phyloP scores from a whole-genome alignment of 1,139 yeast genomes.

The Yamadazyma kanchanaburiensis region DNA sequence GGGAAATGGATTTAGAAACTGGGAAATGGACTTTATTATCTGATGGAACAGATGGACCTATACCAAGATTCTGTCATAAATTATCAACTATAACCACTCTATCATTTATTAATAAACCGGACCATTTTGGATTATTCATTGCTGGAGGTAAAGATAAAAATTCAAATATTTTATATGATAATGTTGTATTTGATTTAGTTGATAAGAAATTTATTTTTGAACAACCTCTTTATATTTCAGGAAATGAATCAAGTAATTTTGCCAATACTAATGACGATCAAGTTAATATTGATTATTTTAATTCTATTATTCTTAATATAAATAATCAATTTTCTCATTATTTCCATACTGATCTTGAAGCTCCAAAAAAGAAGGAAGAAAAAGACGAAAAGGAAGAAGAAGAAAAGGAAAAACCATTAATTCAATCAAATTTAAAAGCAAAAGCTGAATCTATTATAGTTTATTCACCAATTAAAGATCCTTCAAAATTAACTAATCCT shows the following conservation, averaged over 20 bases:
- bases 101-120: slow-evolving; percentile 37
- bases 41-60: slow-evolving; percentile 24
- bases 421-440: background rate
- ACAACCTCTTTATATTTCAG: slow-evolving; percentile 3
- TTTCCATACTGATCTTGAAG: slow-evolving; percentile 8
- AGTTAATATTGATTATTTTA: slow-evolving; percentile 29
- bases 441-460: slow-evolving; percentile 32
- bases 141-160: slow-evolving; percentile 57
- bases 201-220: slow-evolving; percentile 43
- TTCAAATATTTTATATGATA: slow-evolving; percentile 37
- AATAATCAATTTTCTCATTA: slow-evolving; percentile 26
- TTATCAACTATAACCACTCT: slow-evolving; percentile 43
- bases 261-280: slow-evolving; percentile 17
- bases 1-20: slow-evolving; percentile 57
- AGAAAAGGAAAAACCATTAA: background rate
- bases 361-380: background rate
- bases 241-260: slow-evolving; percentile 10
- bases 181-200: slow-evolving; percentile 53
- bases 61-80: slow-evolving; percentile 51
- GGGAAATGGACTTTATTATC: slow-evolving; percentile 51
- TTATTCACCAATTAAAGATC: slow-evolving; percentile 27
- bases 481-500: slow-evolving; percentile 26
- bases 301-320: slow-evolving; percentile 32
- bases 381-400: background rate
- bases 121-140: slow-evolving; percentile 54